A percentile compares a stretch with the other conserved stretches of the same genome.
Evolutionary conservation across 139 green algal species (phyloP).

Genomic region (Tetratostichococcus sp.): DNA sequence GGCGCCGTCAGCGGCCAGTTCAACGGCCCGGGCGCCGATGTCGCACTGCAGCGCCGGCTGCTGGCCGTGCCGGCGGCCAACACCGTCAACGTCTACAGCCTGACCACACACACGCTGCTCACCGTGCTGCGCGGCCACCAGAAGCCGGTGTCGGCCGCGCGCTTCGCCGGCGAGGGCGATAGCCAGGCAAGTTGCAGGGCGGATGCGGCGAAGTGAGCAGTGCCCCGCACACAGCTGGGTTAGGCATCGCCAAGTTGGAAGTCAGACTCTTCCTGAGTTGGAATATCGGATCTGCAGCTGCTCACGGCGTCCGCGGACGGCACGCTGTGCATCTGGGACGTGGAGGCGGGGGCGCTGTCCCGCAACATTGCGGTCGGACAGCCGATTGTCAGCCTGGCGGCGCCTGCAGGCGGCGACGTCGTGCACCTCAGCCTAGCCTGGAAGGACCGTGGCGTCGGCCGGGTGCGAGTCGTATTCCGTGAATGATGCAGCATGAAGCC

Average conservation of each 20-base stretch:
- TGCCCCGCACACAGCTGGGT: no score
- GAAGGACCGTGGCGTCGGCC: background rate
- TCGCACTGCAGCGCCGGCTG: background rate
- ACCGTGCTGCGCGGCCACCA: background rate
- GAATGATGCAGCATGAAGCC: background rate
- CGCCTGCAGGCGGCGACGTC: background rate
- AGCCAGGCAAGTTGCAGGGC: background rate
- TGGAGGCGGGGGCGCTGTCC: background rate
- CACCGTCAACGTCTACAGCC: background rate
- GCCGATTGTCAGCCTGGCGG: background rate
- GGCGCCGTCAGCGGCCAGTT: background rate
- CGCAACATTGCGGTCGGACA: background rate
- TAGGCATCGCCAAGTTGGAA: no score
- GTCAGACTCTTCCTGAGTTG: no score
- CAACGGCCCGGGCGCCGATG: background rate
- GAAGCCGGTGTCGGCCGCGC: background rate
- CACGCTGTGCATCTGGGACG: background rate
- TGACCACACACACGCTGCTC: background rate
- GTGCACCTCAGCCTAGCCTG: background rate
- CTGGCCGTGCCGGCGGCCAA: background rate
- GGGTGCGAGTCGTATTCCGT: no score
- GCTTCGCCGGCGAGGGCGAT: background rate
- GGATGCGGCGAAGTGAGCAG: no score
- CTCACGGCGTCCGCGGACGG: background rate
- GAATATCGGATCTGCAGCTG: background rate